Percentiles rank a stretch among this genome's conserved stretches.
Evolutionary conservation across 2,329 filamentous ascomycete species (phyloP).

Genomic region (Nannizzia gypsea): DNA sequence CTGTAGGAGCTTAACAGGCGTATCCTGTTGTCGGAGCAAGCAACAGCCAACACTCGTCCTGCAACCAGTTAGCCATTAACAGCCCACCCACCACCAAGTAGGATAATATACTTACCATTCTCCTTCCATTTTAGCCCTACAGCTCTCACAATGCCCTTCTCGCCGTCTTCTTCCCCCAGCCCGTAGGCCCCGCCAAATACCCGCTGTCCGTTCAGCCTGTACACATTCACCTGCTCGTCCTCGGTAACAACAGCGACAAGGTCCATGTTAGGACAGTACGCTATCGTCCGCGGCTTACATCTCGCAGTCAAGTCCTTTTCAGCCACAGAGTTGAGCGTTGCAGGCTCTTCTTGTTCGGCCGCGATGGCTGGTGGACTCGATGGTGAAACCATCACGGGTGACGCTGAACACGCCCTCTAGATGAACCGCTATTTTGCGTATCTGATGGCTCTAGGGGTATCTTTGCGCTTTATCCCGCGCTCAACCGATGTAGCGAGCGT

Average conservation of each 20-base stretch:
- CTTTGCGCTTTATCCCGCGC: background rate
- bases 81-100: background rate
- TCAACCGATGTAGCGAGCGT: background rate
- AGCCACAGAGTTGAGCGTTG: conserved; percentile 25
- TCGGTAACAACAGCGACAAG: conserved; percentile 60
- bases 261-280: conserved; percentile 76
- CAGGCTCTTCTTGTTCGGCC: background rate
- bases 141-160: conserved; percentile 20
- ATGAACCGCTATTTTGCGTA: background rate
- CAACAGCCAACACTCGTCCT: conserved; percentile 62
- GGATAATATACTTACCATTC: conserved; percentile 41
- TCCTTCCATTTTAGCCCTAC: conserved; percentile 49
- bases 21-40: conserved; percentile 69
- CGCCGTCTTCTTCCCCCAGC: conserved; percentile 21
- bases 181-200: conserved; percentile 44
- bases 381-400: background rate
- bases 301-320: conserved; percentile 32
- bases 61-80: background rate
- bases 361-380: background rate
- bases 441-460: background rate
- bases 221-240: conserved; percentile 60
- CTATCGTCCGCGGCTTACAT: conserved; percentile 42
- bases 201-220: conserved; percentile 63
- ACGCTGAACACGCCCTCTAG: background rate
- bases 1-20: conserved; percentile 68